These are phyloP conservation scores for Fusarium sp. DNA, from an alignment of 2,329 filamentous ascomycete species.

Conservation along the genomic window DNA sequence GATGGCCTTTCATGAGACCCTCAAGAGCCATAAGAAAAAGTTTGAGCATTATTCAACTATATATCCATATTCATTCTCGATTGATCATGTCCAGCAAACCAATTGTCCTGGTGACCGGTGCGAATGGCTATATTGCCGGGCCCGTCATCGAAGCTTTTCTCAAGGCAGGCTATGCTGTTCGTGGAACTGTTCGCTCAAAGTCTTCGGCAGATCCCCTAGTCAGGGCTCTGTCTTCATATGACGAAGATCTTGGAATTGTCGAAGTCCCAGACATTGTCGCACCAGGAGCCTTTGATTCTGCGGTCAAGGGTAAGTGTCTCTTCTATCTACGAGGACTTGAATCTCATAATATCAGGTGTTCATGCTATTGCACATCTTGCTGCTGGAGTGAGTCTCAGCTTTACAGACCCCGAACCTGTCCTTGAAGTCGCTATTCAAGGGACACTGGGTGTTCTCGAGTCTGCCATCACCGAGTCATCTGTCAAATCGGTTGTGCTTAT, in stretches of 20 bases:
- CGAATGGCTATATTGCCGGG: constrained; percentile 51
- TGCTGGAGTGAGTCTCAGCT: constrained; percentile 27
- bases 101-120: constrained; percentile 49
- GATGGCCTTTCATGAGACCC: background rate
- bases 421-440: constrained; percentile 31
- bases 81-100: constrained; percentile 32
- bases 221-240: constrained; percentile 29
- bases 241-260: constrained; percentile 34
- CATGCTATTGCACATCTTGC: constrained; percentile 38
- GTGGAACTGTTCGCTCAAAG: constrained; percentile 48
- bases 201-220: constrained; percentile 30
- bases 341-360: constrained; percentile 23
- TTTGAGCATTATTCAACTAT: background rate
- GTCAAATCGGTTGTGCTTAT: constrained; percentile 38
- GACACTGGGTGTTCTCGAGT: constrained; percentile 30
- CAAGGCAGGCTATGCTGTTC: constrained; percentile 48
- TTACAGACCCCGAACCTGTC: constrained; percentile 34
- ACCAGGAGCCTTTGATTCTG: constrained; percentile 47
- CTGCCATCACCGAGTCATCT: constrained; percentile 30
- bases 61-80: background rate
- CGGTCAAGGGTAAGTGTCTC: constrained; percentile 40
- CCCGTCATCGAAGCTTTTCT: constrained; percentile 49
- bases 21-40: background rate
- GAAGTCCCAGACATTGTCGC: constrained; percentile 47
- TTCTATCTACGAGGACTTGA: background rate